Evolutionary conservation across 78 protist genomes (phyloP).

Genomic region (Speleostelium caveatum): DNA sequence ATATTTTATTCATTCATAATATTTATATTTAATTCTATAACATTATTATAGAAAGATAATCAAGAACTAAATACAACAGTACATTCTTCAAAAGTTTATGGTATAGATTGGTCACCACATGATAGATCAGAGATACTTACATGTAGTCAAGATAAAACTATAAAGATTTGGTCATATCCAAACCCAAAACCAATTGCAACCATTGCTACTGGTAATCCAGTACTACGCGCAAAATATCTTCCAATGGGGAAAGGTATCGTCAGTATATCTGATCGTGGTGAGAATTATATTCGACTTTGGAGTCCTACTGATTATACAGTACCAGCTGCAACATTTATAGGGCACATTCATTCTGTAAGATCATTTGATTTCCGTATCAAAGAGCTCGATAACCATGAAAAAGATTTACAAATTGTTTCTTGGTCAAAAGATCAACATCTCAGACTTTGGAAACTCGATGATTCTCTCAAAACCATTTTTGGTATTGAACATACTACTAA

Average conservation of each 20-base stretch:
- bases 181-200: conserved; percentile 26
- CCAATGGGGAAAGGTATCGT: conserved; percentile 75
- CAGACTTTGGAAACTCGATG: conserved; percentile 73
- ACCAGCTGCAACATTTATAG: conserved; percentile 50
- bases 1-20: too few species aligned
- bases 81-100: conserved; percentile 68
- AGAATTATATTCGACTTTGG: conserved; percentile 74
- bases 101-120: conserved; percentile 78
- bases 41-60: conserved; percentile 13
- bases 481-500: conserved; percentile 27
- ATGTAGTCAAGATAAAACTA: conserved; percentile 74
- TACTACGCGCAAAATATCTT: conserved; percentile 71
- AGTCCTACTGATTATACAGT: conserved; percentile 1
- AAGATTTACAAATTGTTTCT: conserved; percentile 73
- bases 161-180: conserved; percentile 63
- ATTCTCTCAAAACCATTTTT: conserved; percentile 18
- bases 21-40: background rate
- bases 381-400: background rate
- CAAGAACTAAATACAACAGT: conserved; percentile 73
- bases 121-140: conserved; percentile 63
- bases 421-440: conserved; percentile 82
- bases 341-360: conserved; percentile 71
- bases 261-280: conserved; percentile 75
- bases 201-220: conserved; percentile 37
- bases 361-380: conserved; percentile 62